Conservation (phyloP, 345 rosid species). For the Populus davidiana region DNA sequence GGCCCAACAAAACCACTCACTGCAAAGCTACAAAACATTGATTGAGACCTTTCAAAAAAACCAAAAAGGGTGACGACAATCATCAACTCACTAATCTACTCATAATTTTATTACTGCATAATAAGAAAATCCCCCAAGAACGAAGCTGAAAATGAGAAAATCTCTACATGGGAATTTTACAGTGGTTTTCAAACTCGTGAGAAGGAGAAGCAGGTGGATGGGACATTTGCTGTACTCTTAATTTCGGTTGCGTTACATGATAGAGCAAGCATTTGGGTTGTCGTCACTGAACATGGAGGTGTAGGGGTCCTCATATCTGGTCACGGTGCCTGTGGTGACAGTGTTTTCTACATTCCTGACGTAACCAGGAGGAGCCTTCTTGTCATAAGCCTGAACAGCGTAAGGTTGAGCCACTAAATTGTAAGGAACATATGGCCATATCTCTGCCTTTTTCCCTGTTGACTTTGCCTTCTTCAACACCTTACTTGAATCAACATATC, state of each 20-base stretch:
- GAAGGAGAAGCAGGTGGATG: neutral
- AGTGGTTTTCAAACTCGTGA: neutral
- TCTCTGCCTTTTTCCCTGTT: constrained; percentile 90
- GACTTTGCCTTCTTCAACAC: constrained; percentile 83
- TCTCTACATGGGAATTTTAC: constrained; percentile 20
- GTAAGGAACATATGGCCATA: constrained; percentile 95
- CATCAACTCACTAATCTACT: neutral
- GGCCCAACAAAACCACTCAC: constrained; percentile 24
- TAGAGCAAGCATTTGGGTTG: constrained; percentile 88
- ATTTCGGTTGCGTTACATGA: constrained; percentile 45
- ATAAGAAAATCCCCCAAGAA: neutral
- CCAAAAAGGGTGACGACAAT: neutral
- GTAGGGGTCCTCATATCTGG: constrained; percentile 60
- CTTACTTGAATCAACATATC: constrained; percentile 71
- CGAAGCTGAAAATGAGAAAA: neutral
- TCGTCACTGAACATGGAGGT: constrained; percentile 69
- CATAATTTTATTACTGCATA: neutral
- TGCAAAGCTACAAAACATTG: constrained; percentile 15
- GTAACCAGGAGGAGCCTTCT: constrained; percentile 91
- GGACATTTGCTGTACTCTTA: neutral
- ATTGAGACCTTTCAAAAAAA: constrained; percentile 3
- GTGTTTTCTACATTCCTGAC: constrained; percentile 69
- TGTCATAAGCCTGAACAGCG: constrained; percentile 70
- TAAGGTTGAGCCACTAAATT: constrained; percentile 87
- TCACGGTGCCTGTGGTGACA: constrained; percentile 31